These are phyloP conservation scores for Oxytropis ochrocephala DNA, from an alignment of 306 rosid genomes.

Conservation along the genomic window DNA sequence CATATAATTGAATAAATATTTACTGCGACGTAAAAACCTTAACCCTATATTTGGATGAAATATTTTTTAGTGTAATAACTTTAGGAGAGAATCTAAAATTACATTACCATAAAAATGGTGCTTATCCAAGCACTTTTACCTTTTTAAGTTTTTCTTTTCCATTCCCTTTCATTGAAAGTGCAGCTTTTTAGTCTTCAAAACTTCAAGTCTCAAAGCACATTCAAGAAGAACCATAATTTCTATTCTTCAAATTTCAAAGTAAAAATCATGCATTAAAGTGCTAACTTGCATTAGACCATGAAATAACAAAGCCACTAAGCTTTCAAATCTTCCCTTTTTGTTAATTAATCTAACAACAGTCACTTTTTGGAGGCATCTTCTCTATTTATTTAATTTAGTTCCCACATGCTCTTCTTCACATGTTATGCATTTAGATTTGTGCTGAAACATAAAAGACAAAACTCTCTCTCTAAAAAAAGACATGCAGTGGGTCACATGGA, in stretches of 20 bases:
- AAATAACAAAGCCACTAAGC: slow-evolving; percentile 2
- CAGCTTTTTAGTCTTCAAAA: background rate
- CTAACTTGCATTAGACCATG: background rate
- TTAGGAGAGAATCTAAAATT: too few relatives aligned
- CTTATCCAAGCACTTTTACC: too few relatives aligned
- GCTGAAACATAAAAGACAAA: slow-evolving; percentile 44
- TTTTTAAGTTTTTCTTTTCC: too few relatives aligned
- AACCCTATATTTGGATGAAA: too few relatives aligned
- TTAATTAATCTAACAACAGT: slow-evolving; percentile 21
- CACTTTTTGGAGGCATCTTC: slow-evolving; percentile 23
- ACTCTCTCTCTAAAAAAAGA: slow-evolving; percentile 20
- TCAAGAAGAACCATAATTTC: background rate
- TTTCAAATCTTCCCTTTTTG: slow-evolving; percentile 23
- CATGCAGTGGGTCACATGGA: slow-evolving; percentile 54
- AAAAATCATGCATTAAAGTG: slow-evolving; percentile 6
- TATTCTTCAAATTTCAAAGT: slow-evolving; percentile 3
- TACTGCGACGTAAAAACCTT: too few relatives aligned
- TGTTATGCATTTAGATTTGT: slow-evolving; percentile 52
- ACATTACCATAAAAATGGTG: too few relatives aligned
- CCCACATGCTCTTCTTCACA: slow-evolving; percentile 34
- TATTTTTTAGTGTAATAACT: too few relatives aligned
- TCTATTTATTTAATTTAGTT: slow-evolving; percentile 11
- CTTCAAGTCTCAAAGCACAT: background rate
- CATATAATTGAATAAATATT: background rate
- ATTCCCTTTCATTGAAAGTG: too few relatives aligned